Base-by-base conservation (phyloP, 371 early-diverging fungal species). In the Haplosporangium sp. region DNA sequence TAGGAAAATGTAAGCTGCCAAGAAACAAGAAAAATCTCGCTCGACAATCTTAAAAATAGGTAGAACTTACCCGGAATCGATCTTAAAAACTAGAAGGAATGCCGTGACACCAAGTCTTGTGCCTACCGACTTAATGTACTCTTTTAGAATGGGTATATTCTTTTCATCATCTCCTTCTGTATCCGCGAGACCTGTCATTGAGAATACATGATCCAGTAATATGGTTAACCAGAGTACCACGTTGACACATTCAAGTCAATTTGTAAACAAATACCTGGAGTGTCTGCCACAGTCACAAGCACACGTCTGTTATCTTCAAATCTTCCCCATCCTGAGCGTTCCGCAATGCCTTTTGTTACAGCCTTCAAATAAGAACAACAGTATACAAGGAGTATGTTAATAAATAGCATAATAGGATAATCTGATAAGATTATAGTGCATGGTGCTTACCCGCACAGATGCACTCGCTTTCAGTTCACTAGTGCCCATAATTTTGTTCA, bases 241-340 rank as follows among this genome's bases (percentile, higher is more conserved):
- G 52, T 19, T 5, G 20, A 19, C 17, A 17, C 4, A 19, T 20
- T 15, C 19, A 20, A 19, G 8, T 52, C 19, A 17, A 19, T 5
- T 27, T 27, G 27, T 27, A 27, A 1, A 27, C 27, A 27, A 17
- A 48, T 74, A 74, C 81, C 81, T 39, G 87, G 88, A 1, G 88
- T 88, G 67, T 88, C 88, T 35, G 88, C 87, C 9, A 85, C 73
- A 8, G 88, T 88, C 20, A 87, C 84, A 13, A 86, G 61, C 2
- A 82, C 76, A 20, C 85, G 84, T 27, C 72, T 76, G 61, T 69
- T 79, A 20, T 83, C 79, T 45, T 86, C 85, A 40, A 87, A 84
- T 10, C 71, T 76, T 70, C 85, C 87, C 62, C 86, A 71, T 20
- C 85, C 87, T 19, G 88, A 84, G 9, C 88, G 73, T 57, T 88